phyloP scores from a whole-genome alignment of 345 rosid species.

The Eucalyptus microcorys region DNA sequence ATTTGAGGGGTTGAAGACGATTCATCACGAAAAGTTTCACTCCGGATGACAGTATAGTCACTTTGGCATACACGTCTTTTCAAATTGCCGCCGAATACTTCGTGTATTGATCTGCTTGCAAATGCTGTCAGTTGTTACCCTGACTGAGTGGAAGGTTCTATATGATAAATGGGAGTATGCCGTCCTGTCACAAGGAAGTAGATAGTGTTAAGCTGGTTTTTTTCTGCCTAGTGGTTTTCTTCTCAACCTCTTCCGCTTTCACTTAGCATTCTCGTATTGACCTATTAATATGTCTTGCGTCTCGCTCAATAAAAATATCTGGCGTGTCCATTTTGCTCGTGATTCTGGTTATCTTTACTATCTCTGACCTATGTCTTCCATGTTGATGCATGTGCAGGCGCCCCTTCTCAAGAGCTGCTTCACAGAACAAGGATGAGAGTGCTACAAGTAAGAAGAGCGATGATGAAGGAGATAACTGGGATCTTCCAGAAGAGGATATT shows the following conservation, averaged over 20 bases:
- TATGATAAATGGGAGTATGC: neutral
- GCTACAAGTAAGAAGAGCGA: neutral
- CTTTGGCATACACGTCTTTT: neutral
- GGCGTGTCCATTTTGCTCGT: neutral
- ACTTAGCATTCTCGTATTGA: neutral
- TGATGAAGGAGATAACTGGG: slow-evolving; percentile 13
- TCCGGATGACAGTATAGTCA: neutral
- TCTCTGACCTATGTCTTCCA: neutral
- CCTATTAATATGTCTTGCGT: neutral
- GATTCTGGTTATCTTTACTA: neutral
- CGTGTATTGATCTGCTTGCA: neutral
- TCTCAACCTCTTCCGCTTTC: neutral
- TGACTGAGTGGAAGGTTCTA: neutral
- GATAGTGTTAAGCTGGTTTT: neutral
- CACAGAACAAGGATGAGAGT: neutral
- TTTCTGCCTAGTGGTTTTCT: neutral
- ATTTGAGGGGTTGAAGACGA: neutral
- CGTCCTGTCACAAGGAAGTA: neutral
- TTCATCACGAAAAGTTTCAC: neutral
- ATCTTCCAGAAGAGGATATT: neutral
- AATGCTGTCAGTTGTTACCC: neutral
- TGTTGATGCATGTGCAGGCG: neutral
- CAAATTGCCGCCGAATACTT: neutral
- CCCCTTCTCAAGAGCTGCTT: neutral
- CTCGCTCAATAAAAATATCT: neutral